These are phyloP conservation scores for Hyaloscypha variabilis DNA, from an alignment of 495 filamentous ascomycete species.

Conservation along the genomic window DNA sequence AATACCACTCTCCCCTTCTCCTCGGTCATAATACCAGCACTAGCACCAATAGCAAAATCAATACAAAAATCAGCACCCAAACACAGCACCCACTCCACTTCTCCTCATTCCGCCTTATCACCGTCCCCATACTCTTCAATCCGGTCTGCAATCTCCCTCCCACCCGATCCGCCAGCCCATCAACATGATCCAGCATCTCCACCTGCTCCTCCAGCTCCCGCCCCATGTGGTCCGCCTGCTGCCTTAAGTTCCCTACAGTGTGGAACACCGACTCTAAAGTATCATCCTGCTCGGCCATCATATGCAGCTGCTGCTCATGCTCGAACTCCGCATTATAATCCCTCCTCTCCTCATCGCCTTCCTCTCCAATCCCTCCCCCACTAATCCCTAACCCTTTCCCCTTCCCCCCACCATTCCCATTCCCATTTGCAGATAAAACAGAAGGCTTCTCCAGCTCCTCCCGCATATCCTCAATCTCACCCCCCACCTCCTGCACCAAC, in stretches of 20 bases:
- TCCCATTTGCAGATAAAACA: slow-evolving; percentile 11
- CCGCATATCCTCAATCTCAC: slow-evolving; percentile 86
- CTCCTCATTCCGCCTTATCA: slow-evolving; percentile 94
- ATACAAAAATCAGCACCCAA: slow-evolving; percentile 77
- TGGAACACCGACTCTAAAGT: slow-evolving; percentile 88
- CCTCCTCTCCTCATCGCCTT: slow-evolving; percentile 38
- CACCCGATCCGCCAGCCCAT: slow-evolving; percentile 81
- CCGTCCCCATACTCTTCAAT: slow-evolving; percentile 78
- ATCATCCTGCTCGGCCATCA: slow-evolving; percentile 95
- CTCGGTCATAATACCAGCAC: slow-evolving; percentile 56
- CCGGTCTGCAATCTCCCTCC: slow-evolving; percentile 84
- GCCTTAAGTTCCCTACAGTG: slow-evolving; percentile 85
- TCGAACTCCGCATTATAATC: slow-evolving; percentile 87
- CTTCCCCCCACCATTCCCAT: too few species aligned
- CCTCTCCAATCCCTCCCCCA: slow-evolving; percentile 33
- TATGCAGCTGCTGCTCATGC: slow-evolving; percentile 84
- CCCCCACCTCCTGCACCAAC: slow-evolving; percentile 86
- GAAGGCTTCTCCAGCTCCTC: slow-evolving; percentile 65
- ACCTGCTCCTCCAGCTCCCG: slow-evolving; percentile 92
- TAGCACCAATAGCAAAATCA: slow-evolving; percentile 82
- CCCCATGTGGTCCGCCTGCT: slow-evolving; percentile 94
- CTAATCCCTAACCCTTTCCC: slow-evolving; percentile 29
- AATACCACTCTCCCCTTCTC: neutral
- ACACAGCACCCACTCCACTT: slow-evolving; percentile 91
- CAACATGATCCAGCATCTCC: slow-evolving; percentile 77